Base-by-base conservation (phyloP, 805 yeast genomes). In the Candida endomychidarum region DNA sequence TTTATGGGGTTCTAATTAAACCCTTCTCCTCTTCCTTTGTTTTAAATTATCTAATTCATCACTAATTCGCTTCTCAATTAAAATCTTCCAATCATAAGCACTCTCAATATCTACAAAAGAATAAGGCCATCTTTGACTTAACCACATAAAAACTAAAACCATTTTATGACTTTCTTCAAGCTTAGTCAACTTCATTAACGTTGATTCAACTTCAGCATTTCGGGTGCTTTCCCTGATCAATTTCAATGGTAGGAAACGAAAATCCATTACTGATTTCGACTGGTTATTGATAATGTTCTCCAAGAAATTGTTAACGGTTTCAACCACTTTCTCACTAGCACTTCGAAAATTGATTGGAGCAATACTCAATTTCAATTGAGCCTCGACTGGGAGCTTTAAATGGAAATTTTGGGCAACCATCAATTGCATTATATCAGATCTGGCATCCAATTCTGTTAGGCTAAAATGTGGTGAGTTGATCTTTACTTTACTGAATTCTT, bases 61-160 rank as follows among this genome's bases (percentile, higher is more conserved):
- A 43, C 70, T 67, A 30, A 82, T 80, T 38, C 77, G 61, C 44
- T 67, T 70, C 54, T 90, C 96, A 38, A 88, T 78, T 45, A 86
- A 61, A 20, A 76, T 65, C 56, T 85, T 85, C 51, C 87, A 60
- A 40, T 84, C 86, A 17, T 61, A 57, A 0, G 96, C 96, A 34
- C 87, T 75, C 43, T 81, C 86, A 11, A 79, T 69, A 58, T 88
- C 96, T 12, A 84, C 76, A 51, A 89, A 86, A 37, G 79, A 72
- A 21, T 83, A 79, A 1, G 97, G 96, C 68, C 83, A 91, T 53
- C 97, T 69, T 57, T 86, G 90, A 40, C 86, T 74, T 46, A 91
- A 68, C 99, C 99, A 91, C 55, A 87, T 66, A 54, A 78, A 91
- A 5, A 86, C 62, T 49, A 81, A 73, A 12, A 86, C 71, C 32